Evolutionary conservation across 169 alveolate genomes (phyloP), one percentile per base, ranked within the genome.

Genomic region (Plasmodium knowlesi): DNA sequence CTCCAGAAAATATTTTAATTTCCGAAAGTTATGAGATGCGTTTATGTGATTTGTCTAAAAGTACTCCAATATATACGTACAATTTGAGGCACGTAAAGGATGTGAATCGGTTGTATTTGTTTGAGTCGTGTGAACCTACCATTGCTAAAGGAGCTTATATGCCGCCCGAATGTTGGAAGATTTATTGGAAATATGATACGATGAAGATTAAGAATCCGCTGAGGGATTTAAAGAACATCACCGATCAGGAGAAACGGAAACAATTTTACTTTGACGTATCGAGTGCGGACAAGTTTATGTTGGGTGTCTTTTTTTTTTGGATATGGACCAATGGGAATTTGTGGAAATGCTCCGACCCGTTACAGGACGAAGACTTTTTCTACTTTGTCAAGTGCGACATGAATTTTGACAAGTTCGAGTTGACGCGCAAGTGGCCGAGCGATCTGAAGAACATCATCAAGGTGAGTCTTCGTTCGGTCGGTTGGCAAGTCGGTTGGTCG

Each of bases 121-220:
- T 95, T 84, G 95, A 94, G 25, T 95, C 97, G 73, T 96, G 98
- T 89, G 98, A 96, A 41, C 98, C 98, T 9, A 96, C 98, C 30
- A 96, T 96, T 22, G 98, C 96, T 9, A 96, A 96, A 83, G 98
- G 97, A 14, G 97, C 98, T 6, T 96, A 96, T 53, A 96, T 96
- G 98, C 98, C 98, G 0, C 98, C 98, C 12, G 98, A 96, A 74
- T 95, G 97, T 92, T 96, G 98, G 98, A 88, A 86, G 46, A 95
- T 95, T 9, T 91, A 94, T 82, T 94, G 96, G 94, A 88, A 74
- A 54, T 86, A 96, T 61, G 96, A 86, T 67, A 86, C 93, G 28
- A 86, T 86, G 93, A 67, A 93, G 82, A 72, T 76, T 28, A 88
- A 95, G 92, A 71, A 78, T 25, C 81, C 92, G 9, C 43, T 82